These are phyloP conservation scores for Dendrocalamus latiflorus DNA, from an alignment of 202 grass and related monocot genomes.

Conservation along the genomic window DNA sequence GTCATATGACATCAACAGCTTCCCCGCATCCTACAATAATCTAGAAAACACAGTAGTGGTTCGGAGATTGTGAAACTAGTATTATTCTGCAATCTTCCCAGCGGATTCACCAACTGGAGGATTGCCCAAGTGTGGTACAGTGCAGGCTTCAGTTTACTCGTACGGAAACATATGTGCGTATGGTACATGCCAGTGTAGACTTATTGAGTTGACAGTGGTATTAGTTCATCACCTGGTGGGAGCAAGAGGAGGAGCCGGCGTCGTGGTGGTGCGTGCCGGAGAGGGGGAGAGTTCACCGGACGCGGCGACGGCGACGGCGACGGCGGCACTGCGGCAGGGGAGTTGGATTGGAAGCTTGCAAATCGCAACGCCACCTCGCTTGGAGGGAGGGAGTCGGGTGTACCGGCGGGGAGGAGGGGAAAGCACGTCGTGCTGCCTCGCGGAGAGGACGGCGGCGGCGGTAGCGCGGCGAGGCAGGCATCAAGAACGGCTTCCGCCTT, in stretches of 20 bases:
- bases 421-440: neutral
- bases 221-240: neutral
- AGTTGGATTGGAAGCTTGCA: neutral
- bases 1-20: neutral
- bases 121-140: neutral
- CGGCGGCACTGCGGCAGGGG: too few relatives aligned
- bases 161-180: neutral
- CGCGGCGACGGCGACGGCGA: neutral
- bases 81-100: neutral
- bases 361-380: neutral
- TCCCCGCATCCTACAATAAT: neutral
- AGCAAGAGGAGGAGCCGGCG: neutral
- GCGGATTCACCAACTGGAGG: neutral
- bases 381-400: neutral
- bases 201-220: neutral
- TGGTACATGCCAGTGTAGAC: neutral
- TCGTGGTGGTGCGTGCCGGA: too few relatives aligned
- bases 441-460: neutral
- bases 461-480: neutral
- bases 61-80: neutral
- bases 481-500: too few relatives aligned
- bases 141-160: neutral
- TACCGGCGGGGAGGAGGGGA: too few relatives aligned
- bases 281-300: too few relatives aligned
- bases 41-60: neutral